phyloP scores from a whole-genome alignment of 768 basidiomycete species.

The Coprinellus micaceus region DNA sequence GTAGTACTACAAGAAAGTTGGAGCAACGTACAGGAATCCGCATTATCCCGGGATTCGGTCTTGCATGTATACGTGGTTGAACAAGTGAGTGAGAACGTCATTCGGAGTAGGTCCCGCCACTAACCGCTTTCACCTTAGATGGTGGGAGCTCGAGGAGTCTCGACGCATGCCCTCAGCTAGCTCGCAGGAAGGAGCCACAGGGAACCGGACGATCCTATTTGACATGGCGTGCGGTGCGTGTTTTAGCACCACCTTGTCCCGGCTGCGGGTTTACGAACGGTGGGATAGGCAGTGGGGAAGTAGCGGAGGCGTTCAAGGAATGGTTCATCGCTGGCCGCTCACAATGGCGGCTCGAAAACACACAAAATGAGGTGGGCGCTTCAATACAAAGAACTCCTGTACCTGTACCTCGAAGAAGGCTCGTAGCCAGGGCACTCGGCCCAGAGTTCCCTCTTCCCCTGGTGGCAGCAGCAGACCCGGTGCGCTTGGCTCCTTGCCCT shows the following conservation, averaged over 20 bases:
- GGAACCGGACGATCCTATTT: no score
- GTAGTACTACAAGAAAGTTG: constrained; percentile 60
- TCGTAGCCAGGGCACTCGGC: constrained; percentile 20
- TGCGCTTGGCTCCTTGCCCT: constrained; percentile 18
- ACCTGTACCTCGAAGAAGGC: not conserved
- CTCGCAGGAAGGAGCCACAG: no score
- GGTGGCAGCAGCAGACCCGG: constrained; percentile 49
- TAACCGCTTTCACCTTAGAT: no score
- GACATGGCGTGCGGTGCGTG: constrained; percentile 58
- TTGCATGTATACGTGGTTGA: constrained; percentile 51
- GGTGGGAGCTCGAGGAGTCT: no score
- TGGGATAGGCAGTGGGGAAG: constrained; percentile 51
- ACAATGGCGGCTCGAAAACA: not conserved
- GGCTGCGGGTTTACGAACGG: not conserved
- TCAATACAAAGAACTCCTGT: not conserved
- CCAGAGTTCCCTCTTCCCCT: constrained; percentile 30
- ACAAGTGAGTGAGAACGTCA: no score
- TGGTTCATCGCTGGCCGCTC: constrained; percentile 44
- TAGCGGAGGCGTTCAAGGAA: constrained; percentile 52
- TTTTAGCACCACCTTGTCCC: constrained; percentile 13
- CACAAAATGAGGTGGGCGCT: not conserved
- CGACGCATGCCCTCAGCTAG: no score
- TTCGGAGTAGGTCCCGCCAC: no score
- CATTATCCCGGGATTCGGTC: constrained; percentile 65
- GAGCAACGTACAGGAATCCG: constrained; percentile 68